Base-by-base conservation (phyloP, 768 basidiomycete genomes). In the Flagelloscypha sp. region DNA sequence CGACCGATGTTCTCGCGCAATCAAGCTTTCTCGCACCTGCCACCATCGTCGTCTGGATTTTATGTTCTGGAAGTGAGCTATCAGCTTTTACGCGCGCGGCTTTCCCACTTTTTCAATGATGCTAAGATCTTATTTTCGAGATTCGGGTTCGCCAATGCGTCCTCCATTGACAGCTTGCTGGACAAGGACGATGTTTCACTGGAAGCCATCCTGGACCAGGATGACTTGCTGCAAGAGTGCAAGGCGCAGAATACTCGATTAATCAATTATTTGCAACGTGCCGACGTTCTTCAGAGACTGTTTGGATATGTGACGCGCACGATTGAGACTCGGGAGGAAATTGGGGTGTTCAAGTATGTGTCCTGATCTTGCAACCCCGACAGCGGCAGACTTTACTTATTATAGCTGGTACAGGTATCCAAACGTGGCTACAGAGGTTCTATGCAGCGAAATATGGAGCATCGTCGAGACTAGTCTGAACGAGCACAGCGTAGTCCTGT, bases 381-480 rank as follows among this genome's bases (percentile, higher is more conserved):
- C n/a, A n/a, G n/a, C n/a, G n/a, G n/a, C n/a, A n/a, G n/a, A n/a
- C 23, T 40, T 9, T 27, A 16, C 34, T 35, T 45, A 36, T 51
- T 7, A 37, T 38, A 36, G 36, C 40, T 16, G 13, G 20, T 33
- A 25, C 27, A 95, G 93, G 58, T 97, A 89, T 57, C 89, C 93
- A 2, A 84, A 87, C 50, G 77, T 92, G 15, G 84, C 89, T 11
- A 90, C 93, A 18, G 94, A 98, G 56, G 89, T 97, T 16, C 73
- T 98, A 22, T 93, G 90, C 61, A 85, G 87, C 57, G 92, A 94
- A 48, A 82, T 94, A 59, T 95, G 90, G 83, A 85, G 84, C 15
- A 87, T 97, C 50, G 79, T 90, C 31, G 89, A 92, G 58, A 88
- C 87, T 1, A 86, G 89, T 48, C 65, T 94, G 48, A 71, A 69